Base-by-base conservation (phyloP, 176 grass and related monocot genomes). In the Hordeum marinum region DNA sequence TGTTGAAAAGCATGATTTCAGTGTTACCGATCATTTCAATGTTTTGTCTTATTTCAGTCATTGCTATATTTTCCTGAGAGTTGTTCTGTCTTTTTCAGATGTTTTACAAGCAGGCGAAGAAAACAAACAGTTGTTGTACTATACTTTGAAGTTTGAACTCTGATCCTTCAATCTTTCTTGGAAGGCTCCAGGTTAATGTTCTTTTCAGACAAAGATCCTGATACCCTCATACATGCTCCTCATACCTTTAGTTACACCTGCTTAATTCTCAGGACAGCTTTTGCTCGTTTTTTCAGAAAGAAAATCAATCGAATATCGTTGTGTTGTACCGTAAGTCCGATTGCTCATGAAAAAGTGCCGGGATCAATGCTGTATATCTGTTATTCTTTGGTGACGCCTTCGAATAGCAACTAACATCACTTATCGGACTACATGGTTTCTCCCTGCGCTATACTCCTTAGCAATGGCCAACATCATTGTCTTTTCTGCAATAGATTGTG, bases 21-120 rank as follows among this genome's bases (percentile, higher is more conserved):
- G 32, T 41, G 34, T 8, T 60, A 41, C 18, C 45, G 27, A 71
- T 54, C n/a, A 76, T 80, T 64, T 88, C 42, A 27, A 2, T 26
- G 54, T 35, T 60, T 48, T 40, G 18, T 74, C 42, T 75, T 77
- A 40, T 39, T 17, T 54, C 5, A 4, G 6, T 83, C 23, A 23
- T 79, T 9, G 25, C 25, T 24, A 62, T 81, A 54, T 46, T 74
- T 68, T 79, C 11, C 64, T 67, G 17, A 80, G n/a, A 54, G n/a
- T 35, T 20, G 14, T 75, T 87, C 7, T 67, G 8, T 85, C 76
- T 11, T 48, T 85, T 81, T 75, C 91, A 98, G 96, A 98, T 98
- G 96, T 98, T 98, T 84, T 98, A 98, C 78, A 98, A 98, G 86
- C 93, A 98, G 64, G 93, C 96, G 32, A 98, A 94, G 91, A 98